Evolutionary conservation across 768 basidiomycete genomes (phyloP), one percentile per base, ranked within the genome.

Genomic region (Podaxis sp.): DNA sequence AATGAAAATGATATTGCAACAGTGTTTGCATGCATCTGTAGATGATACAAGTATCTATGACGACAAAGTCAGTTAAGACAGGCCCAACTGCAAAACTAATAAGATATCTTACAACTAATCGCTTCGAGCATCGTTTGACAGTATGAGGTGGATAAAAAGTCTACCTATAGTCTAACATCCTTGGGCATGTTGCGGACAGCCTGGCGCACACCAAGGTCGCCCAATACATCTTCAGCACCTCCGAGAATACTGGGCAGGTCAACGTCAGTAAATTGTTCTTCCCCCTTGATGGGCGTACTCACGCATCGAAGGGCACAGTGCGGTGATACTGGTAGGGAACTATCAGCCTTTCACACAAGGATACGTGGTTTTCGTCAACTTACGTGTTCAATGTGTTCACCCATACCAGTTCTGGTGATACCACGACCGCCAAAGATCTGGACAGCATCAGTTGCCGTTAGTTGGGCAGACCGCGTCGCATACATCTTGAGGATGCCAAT

Each of bases 351-450:
- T 65, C 62, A 48, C n/a, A 47, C 25, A 38, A 48, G 54, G 50
- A 28, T 18, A 61, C 7, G 35, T 50, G 18, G 11, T 48, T 18
- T 35, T 23, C 16, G 38, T 47, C 44, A 44, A 74, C 80, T 67
- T 60, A 76, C 75, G 66, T 90, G 87, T 73, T 93, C 91, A 61
- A 91, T 85, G 63, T 79, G 78, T 52, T 79, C 77, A 44, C 91
- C 92, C 81, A 83, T 82, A 61, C 90, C 91, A 6, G 88, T 88
- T 72, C 84, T 82, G 11, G 94, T 95, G 62, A 95, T 83, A 50
- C 90, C 93, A 65, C 94, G 85, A 21, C 93, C 93, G 63, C 92
- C 92, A 69, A 93, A 94, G 65, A 94, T 86, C 71, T 90, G 88
- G 2, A 93, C 90, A 16, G 93, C 91, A 62, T 80, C 79, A 36